Conservation (phyloP, 2,329 filamentous ascomycete genomes). For the Aspergillus costaricaensis region DNA sequence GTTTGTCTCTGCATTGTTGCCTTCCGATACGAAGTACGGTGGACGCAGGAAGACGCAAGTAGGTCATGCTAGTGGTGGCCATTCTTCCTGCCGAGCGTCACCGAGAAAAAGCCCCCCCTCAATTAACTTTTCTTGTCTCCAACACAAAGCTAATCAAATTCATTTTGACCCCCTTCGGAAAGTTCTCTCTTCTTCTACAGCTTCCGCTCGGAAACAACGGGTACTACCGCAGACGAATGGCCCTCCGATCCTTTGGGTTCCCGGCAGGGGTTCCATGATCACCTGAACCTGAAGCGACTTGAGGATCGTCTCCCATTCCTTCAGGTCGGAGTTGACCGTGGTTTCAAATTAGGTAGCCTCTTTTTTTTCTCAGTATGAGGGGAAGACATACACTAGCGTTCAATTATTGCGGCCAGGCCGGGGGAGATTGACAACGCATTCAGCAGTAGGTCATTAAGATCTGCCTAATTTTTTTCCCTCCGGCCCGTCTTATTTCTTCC, state of each 20-base stretch:
- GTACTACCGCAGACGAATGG: conserved; percentile 3
- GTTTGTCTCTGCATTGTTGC: background rate
- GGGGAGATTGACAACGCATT: conserved; percentile 2
- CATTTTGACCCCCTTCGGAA: conserved; percentile 8
- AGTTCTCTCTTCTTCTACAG: conserved; percentile 18
- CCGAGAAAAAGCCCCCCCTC: background rate
- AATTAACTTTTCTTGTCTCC: background rate
- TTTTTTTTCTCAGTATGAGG: background rate
- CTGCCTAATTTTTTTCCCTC: background rate
- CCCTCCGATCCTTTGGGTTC: background rate
- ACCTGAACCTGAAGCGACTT: background rate
- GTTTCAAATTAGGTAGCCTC: background rate
- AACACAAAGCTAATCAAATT: background rate
- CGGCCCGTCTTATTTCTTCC: background rate
- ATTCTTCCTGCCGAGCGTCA: background rate
- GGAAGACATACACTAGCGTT: background rate
- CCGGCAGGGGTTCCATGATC: conserved; percentile 3
- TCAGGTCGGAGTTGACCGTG: background rate
- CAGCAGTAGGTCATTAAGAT: background rate
- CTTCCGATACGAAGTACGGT: background rate
- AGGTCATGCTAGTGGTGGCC: background rate
- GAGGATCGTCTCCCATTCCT: background rate
- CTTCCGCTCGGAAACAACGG: conserved; percentile 9
- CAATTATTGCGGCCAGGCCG: background rate
- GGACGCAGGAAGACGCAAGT: background rate